A percentile compares a stretch with the other conserved stretches of the same genome.
Conservation (phyloP, 148 eudicot species). For the Amaranthus cruentus region DNA sequence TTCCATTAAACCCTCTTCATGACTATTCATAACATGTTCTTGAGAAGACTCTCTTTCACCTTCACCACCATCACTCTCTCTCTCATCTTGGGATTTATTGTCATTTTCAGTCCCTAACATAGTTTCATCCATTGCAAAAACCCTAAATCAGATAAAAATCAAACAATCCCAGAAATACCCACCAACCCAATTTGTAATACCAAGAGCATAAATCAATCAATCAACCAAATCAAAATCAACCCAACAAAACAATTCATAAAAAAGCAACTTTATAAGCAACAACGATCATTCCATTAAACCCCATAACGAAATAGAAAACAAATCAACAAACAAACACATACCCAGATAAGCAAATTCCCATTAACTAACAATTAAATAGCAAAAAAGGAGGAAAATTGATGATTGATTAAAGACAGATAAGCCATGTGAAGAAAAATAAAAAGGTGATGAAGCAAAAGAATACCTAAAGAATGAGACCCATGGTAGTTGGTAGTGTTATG, state of each 20-base stretch:
- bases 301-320: slow-evolving; percentile 8
- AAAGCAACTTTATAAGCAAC: slow-evolving; percentile 1
- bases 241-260: neutral
- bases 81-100: slow-evolving; percentile 39
- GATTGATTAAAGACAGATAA: slow-evolving; percentile 33
- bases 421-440: slow-evolving; percentile 12
- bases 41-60: slow-evolving; percentile 38
- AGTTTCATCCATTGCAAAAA: slow-evolving; percentile 36
- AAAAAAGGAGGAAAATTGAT: slow-evolving; percentile 6
- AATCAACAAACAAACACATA: slow-evolving; percentile 18
- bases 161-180: slow-evolving; percentile 19
- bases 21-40: slow-evolving; percentile 22
- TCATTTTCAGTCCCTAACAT: slow-evolving; percentile 57
- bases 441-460: neutral
- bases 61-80: slow-evolving; percentile 51
- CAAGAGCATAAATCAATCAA: slow-evolving; percentile 14
- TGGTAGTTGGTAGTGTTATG: slow-evolving; percentile 20
- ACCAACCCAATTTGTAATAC: slow-evolving; percentile 13
- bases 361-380: slow-evolving; percentile 17
- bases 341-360: slow-evolving; percentile 26
- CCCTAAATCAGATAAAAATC: slow-evolving; percentile 11
- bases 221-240: slow-evolving; percentile 17
- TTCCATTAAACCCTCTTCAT: slow-evolving; percentile 11
- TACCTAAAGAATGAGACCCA: slow-evolving; percentile 46
- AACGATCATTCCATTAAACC: neutral